Evolutionary conservation across 352 stramenopile species (phyloP), one percentile per base, ranked within the genome.

Genomic region (Phytophthora multivora): DNA sequence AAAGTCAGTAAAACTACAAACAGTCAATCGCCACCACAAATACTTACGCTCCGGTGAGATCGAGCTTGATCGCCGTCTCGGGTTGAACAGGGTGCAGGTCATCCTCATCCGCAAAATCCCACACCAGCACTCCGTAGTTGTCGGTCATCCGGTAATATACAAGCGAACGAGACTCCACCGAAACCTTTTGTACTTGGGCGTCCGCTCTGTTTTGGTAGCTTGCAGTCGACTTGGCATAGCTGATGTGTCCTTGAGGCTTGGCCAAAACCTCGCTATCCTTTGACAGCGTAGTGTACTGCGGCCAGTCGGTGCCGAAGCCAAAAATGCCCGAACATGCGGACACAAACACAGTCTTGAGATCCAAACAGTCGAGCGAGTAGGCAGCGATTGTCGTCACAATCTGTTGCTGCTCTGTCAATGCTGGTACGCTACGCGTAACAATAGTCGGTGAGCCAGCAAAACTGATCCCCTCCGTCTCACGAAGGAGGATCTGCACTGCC

Each of bases 321-420:
- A 76, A 59, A 23, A 88, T 75, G 25, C 70, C 75, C 26, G 51
- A 51, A 30, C 75, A 83, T 9, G 73, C 69, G 6, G 73, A 73
- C 16, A 72, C 47, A 38, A 89, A 87, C 15, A 82, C 66, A 4
- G 43, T 53, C 30, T 63, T 63, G 10, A 88, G 53, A 59, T 89
- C 73, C 9, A 81, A 30, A 39, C 61, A 71, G 33, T 86, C 73
- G 53, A 89, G 79, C 21, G 77, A 63, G 49, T 86, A 88, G 5
- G 75, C 69, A 10, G 66, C 71, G 12, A 79, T 64, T 12, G 77
- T 76, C 0, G 77, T 88, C n/a, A 79, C 63, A 23, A 71, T 72
- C 49, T 83, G 77, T 50, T 75, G 51, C 10, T 81, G 43, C 6
- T 36, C 56, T 19, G 48, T 52, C 9, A 10, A n/a, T 15, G 42